Conservation (phyloP, 345 rosid genomes). For the Arabis hirsuta region DNA sequence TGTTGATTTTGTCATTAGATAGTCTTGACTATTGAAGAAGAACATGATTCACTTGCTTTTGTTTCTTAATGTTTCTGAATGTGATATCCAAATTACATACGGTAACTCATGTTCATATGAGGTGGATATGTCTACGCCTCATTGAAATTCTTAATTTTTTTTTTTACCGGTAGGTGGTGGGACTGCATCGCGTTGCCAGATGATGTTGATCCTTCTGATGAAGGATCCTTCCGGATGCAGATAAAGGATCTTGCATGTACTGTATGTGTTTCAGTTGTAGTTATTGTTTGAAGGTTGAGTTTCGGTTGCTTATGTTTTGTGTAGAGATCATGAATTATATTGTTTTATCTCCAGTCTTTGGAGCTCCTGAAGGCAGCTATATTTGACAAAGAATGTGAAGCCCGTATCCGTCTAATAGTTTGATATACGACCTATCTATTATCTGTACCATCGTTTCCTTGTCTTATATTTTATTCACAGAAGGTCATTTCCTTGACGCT, state of each 20-base stretch:
- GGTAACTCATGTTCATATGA: background rate
- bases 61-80: conserved; percentile 3
- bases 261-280: conserved; percentile 48
- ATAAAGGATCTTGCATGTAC: conserved; percentile 72
- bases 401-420: conserved; percentile 68
- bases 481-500: conserved; percentile 57
- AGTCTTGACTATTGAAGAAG: background rate
- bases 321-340: conserved; percentile 12
- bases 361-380: conserved; percentile 80
- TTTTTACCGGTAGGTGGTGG: conserved; percentile 78
- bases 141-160: background rate
- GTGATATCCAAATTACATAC: conserved; percentile 17
- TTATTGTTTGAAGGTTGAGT: background rate
- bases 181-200: conserved; percentile 82
- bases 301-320: conserved; percentile 3
- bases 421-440: background rate
- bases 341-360: conserved; percentile 59
- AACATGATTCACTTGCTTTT: conserved; percentile 2
- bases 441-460: conserved; percentile 7
- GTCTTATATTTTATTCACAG: background rate
- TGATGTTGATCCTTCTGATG: conserved; percentile 75
- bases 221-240: conserved; percentile 72
- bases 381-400: conserved; percentile 81
- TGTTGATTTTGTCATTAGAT: conserved; percentile 6
- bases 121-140: background rate